Base-by-base conservation (phyloP, 441 rosid species). In the Mallotus japonicus region DNA sequence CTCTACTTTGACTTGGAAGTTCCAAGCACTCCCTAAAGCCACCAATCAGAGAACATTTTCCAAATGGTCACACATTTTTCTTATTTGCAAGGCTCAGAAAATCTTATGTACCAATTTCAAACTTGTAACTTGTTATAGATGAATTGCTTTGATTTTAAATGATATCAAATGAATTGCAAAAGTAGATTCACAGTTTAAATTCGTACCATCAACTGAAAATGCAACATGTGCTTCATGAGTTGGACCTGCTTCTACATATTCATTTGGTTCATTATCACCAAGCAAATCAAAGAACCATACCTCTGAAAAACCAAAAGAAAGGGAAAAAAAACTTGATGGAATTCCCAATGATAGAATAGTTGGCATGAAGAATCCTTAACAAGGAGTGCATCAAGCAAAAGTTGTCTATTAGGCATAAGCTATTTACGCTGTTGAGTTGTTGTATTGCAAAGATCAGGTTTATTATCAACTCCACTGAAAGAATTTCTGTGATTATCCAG, bases 151-250 rank as follows among this genome's bases (percentile, higher is more conserved):
- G 16, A 17, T 13, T 53, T 53, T 53, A 53, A 15, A 53, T 15
- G 57, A 8, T 17, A 17, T 5, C 20, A 53, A 53, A 53, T 53
- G 12, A 8, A 13, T 53, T 8, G 4, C 16, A 53, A 5, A 53
- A 53, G 20, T 8, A 15, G 16, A 15, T 53, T 19, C 6, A 53
- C 57, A 53, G 16, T 53, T 53, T 37, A 65, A 62, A 73, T 59
- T 32, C 73, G 67, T 87, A 93, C 98, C 98, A 81, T 89, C 88
- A 64, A 91, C 85, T 83, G 98, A 89, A 82, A 93, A 90, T 61
- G 97, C 93, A 80, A 86, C 89, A 78, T 93, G 93, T 75, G 87
- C 79, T 80, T 93, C 98, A 74, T 72, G 77, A 62, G 72, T 81
- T 68, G 84, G 83, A 82, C 66, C 65, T 69, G 66, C 76, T 73